Evolutionary conservation across 257 asterid species (phyloP), one percentile per base, ranked within the genome.

Genomic region (Fraxinus cuspidata): DNA sequence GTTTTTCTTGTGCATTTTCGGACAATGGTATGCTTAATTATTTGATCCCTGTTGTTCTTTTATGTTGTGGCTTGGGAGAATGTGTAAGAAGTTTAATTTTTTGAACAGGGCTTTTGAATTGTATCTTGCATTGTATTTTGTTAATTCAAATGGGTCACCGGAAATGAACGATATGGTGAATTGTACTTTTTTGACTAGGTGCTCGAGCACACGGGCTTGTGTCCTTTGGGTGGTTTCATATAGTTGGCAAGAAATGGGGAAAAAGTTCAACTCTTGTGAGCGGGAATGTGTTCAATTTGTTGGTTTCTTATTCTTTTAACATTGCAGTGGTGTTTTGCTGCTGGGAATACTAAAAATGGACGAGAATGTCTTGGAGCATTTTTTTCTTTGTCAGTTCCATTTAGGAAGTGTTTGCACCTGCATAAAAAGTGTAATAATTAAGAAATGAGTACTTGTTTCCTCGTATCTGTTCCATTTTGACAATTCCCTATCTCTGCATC

Each of bases 211-310:
- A 60, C 1, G 18, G 9, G 68, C 68, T 60, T 56, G 3, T 6
- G 65, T 56, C 27, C 68, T 60, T 60, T 60, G 6, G 68, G 32
- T 25, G 31, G 32, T 60, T 47, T 60, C 68, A 60, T 60, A 8
- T 60, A 0, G 2, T 9, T 25, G 32, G 78, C 53, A 25, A 64
- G 40, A 77, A 63, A 60, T 25, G 63, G 37, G 70, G 79, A 71
- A 70, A 65, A 8, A 34, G 72, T 78, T 69, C 4, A 38, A 74
- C 53, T 34, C 38, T 25, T 34, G 35, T 47, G 21, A 37, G 53
- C 15, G 29, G 78, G 63, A 42, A 34, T 71, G 60, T 15, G 32
- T 80, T 34, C 15, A 12, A 76, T 42, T 74, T 73, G 31, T 70
- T 18, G 49, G 56, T 66, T 73, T 65, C 37, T 13, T 10, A 23